Conservation (phyloP, 2,329 filamentous ascomycete genomes). For the Zasmidium cellare region DNA sequence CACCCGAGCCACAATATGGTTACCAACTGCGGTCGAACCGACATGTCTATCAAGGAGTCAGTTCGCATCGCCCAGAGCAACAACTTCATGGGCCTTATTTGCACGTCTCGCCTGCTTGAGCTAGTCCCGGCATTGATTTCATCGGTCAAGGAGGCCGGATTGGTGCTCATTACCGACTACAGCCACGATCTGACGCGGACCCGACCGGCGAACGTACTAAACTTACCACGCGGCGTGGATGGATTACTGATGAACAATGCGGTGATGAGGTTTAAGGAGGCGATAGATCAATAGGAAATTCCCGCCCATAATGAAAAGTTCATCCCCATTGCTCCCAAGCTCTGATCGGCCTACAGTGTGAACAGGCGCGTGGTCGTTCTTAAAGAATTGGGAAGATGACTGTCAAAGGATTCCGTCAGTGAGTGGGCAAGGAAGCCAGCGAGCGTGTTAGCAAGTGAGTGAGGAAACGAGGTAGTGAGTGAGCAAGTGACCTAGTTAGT, state of each 20-base stretch:
- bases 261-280: slow-evolving; percentile 89
- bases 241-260: slow-evolving; percentile 83
- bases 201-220: slow-evolving; percentile 51
- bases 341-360: too few relatives aligned
- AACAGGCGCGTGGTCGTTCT: too few relatives aligned
- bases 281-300: slow-evolving; percentile 57
- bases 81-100: slow-evolving; percentile 97
- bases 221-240: slow-evolving; percentile 77
- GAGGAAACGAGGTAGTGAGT: too few relatives aligned
- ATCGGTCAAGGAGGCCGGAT: slow-evolving; percentile 88
- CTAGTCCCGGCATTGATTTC: slow-evolving; percentile 91
- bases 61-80: slow-evolving; percentile 92
- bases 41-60: slow-evolving; percentile 89
- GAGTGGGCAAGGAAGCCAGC: too few relatives aligned
- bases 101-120: slow-evolving; percentile 80
- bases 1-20: slow-evolving; percentile 35
- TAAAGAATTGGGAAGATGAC: too few relatives aligned
- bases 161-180: slow-evolving; percentile 88
- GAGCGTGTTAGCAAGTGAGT: too few relatives aligned
- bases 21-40: slow-evolving; percentile 66
- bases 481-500: too few relatives aligned
- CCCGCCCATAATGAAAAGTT: too few relatives aligned
- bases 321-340: too few relatives aligned
- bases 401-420: too few relatives aligned
- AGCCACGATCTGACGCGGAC: slow-evolving; percentile 41